Evolutionary conservation across 768 basidiomycete species (phyloP).

Genomic region (Tricholoma sp.): DNA sequence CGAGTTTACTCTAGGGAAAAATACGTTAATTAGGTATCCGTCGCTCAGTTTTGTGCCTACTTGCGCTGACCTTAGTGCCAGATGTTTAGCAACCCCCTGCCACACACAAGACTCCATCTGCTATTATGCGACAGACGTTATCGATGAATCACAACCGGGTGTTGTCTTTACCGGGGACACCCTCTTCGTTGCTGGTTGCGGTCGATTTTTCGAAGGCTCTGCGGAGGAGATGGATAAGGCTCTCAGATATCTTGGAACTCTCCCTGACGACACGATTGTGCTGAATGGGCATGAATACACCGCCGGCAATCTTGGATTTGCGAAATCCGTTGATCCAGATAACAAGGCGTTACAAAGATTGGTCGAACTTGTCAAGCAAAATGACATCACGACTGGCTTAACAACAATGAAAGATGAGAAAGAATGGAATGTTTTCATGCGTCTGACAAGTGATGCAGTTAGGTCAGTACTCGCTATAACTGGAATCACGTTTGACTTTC

Average conservation of each 20-base stretch:
- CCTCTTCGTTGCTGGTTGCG: conserved; percentile 83
- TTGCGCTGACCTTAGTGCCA: conserved; percentile 21
- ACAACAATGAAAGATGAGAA: conserved; percentile 93
- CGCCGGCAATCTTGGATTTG: conserved; percentile 66
- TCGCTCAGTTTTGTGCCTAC: not conserved
- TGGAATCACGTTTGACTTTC: not conserved
- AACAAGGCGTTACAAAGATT: conserved; percentile 61
- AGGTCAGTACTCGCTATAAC: conserved; percentile 39
- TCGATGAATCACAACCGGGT: conserved; percentile 48
- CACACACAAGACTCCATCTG: conserved; percentile 97
- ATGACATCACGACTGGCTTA: conserved; percentile 68
- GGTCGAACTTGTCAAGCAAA: conserved; percentile 47
- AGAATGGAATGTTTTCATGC: conserved; percentile 94
- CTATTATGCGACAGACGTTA: conserved; percentile 64
- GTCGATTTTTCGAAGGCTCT: conserved; percentile 91
- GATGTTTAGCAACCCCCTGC: conserved; percentile 85
- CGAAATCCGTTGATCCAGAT: conserved; percentile 48
- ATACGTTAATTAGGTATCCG: conserved; percentile 51
- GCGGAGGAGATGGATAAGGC: conserved; percentile 78
- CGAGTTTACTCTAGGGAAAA: conserved; percentile 67
- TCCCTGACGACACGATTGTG: conserved; percentile 77
- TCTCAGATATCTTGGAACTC: conserved; percentile 58
- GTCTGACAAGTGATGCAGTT: conserved; percentile 57
- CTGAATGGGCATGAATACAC: conserved; percentile 96
- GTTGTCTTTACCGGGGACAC: conserved; percentile 95